phyloP scores from a whole-genome alignment of 169 alveolate species.

The Plasmodium cynomolgi region DNA sequence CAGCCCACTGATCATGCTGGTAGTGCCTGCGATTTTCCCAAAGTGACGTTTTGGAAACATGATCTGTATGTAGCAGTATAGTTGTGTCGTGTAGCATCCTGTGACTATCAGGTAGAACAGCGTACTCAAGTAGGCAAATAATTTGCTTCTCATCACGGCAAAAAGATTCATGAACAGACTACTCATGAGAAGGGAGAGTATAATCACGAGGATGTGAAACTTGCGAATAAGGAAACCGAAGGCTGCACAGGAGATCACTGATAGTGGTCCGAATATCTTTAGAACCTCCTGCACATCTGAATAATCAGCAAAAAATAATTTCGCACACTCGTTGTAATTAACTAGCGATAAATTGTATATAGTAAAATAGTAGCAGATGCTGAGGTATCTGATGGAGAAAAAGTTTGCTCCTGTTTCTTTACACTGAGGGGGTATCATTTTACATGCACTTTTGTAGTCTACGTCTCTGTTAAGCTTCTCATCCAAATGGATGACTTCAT shows the following conservation, averaged over 20 bases:
- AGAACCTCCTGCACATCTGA: conserved; percentile 35
- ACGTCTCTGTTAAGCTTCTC: not conserved
- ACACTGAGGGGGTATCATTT: not conserved
- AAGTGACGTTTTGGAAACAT: conserved; percentile 77
- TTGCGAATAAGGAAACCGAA: conserved; percentile 54
- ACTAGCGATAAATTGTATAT: conserved; percentile 68
- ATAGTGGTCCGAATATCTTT: conserved; percentile 65
- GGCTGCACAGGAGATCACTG: conserved; percentile 41
- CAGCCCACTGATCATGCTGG: conserved; percentile 79
- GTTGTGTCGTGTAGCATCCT: conserved; percentile 79
- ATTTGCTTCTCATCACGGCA: conserved; percentile 45
- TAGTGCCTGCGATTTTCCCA: conserved; percentile 80
- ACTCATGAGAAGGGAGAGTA: conserved; percentile 41
- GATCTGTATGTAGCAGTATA: conserved; percentile 76
- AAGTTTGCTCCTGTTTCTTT: conserved; percentile 4
- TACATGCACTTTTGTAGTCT: not conserved
- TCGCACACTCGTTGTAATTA: conserved; percentile 70
- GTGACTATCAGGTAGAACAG: conserved; percentile 76
- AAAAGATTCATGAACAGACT: conserved; percentile 75
- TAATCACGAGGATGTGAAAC: conserved; percentile 32
- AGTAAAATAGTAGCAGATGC: conserved; percentile 65
- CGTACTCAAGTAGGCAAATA: conserved; percentile 74
- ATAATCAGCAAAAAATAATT: conserved; percentile 63
- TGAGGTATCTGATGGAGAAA: conserved; percentile 47
- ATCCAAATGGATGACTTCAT: not conserved